These are phyloP conservation scores for Sporormia fimetaria DNA, from an alignment of 495 filamentous ascomycete genomes.

Conservation along the genomic window DNA sequence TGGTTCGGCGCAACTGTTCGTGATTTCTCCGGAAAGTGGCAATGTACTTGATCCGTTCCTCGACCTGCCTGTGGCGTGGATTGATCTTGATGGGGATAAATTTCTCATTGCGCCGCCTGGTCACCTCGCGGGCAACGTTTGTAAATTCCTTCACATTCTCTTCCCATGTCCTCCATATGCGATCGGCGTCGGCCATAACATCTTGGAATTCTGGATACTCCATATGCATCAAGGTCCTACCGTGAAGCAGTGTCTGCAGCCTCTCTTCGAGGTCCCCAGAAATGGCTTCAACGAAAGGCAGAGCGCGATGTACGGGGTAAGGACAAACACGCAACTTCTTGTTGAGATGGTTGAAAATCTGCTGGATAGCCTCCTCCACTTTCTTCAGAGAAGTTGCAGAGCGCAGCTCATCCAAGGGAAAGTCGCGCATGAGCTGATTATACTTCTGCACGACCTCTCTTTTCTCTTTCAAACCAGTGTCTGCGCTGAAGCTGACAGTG, in stretches of 20 bases:
- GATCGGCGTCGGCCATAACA: constrained; percentile 69
- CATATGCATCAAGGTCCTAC: constrained; percentile 77
- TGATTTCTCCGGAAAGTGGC: constrained; percentile 89
- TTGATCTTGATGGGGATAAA: constrained; percentile 96
- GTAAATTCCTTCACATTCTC: constrained; percentile 95
- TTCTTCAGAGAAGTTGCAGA: constrained; percentile 83
- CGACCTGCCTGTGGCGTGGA: constrained; percentile 71
- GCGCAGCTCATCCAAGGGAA: constrained; percentile 85
- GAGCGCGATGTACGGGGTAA: constrained; percentile 82
- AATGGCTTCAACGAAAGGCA: constrained; percentile 96
- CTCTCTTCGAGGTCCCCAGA: constrained; percentile 82
- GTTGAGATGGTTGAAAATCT: constrained; percentile 88
- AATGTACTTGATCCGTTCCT: constrained; percentile 85
- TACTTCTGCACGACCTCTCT: constrained; percentile 94
- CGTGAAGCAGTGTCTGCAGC: constrained; percentile 73
- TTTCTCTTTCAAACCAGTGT: constrained; percentile 90
- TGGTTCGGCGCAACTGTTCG: constrained; percentile 91
- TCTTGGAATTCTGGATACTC: constrained; percentile 82
- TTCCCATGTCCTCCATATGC: constrained; percentile 87
- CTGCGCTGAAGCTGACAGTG: constrained; percentile 87
- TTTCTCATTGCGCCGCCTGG: constrained; percentile 79
- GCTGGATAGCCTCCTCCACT: constrained; percentile 74
- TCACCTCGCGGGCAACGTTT: constrained; percentile 88
- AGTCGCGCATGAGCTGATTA: constrained; percentile 96
- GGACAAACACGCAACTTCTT: constrained; percentile 91